Evolutionary conservation across 352 stramenopile genomes (phyloP), one percentile per base, ranked within the genome.

Genomic region (Elongisporangium prolatum): DNA sequence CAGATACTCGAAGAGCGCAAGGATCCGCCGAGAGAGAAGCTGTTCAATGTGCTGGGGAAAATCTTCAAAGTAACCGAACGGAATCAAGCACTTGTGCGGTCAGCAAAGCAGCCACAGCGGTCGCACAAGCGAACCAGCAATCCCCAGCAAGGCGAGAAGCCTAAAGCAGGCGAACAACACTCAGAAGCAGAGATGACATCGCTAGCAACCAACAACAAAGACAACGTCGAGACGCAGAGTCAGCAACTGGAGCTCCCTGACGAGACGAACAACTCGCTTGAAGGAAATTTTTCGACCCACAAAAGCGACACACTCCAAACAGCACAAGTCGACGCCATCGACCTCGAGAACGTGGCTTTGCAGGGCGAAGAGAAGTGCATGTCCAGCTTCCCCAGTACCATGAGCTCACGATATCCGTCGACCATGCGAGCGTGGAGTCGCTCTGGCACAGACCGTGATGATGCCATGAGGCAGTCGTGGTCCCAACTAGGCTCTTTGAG

Each of bases 1-100:
- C 65, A 91, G 77, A 88, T 91, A 28, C 66, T 91, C 4, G 75
- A 91, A 52, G 75, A 85, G 52, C 68, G 85, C 50, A 87, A 86
- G 38, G 67, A 88, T 16, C 77, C 79, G 40, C 82, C 79, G 5
- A 67, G 82, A 1, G 77, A 89, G 47, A 85, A 85, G 52, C 75
- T 91, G 16, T 91, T 91, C 50, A 75, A 76, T 21, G 78, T 89
- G 24, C 44, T 91, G 21, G 78, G 69, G 18, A 86, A 86, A 51
- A 91, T 89, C 51, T 91, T 88, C 65, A 86, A 88, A 57, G 62
- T 71, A 40, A 89, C 77, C 0, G 80, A 91, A 57, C 71, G 75
- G 21, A 91, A 91, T 47, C 78, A 90, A 38, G 20, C 28, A 9
- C 50, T 64, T 11, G 60, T 51, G 3, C 65, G 59, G 28, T 57